Evolutionary conservation across 305 asterid species (phyloP).

Genomic region (Fraxinus latifolia): DNA sequence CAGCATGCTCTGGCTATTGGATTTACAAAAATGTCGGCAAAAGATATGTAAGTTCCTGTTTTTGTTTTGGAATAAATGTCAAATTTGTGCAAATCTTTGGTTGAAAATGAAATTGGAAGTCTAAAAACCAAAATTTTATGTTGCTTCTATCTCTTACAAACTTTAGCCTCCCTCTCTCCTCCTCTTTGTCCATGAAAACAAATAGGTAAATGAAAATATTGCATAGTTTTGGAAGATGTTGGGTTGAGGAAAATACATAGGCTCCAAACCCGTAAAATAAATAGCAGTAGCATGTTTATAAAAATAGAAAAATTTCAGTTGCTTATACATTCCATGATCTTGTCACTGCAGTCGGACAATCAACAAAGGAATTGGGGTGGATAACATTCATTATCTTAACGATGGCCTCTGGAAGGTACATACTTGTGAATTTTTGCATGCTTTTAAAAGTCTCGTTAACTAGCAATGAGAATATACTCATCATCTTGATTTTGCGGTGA

Average conservation of each 20-base stretch:
- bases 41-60: constrained; percentile 66
- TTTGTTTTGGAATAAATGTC: constrained; percentile 4
- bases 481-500: neutral
- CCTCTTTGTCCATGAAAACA: neutral
- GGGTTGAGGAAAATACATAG: neutral
- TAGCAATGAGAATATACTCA: neutral
- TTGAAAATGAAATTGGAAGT: neutral
- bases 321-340: constrained; percentile 23
- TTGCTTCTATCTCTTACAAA: neutral
- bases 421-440: neutral
- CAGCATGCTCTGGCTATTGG: constrained; percentile 98
- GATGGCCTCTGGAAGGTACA: constrained; percentile 99
- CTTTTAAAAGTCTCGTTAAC: neutral
- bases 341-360: constrained; percentile 55
- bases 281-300: neutral
- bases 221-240: neutral
- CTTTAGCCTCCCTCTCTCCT: neutral
- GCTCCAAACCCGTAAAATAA: neutral
- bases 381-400: constrained; percentile 96
- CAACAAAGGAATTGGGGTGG: constrained; percentile 96
- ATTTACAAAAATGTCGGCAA: constrained; percentile 91
- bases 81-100: neutral
- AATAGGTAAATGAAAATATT: neutral
- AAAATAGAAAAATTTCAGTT: neutral
- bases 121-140: neutral